Evolutionary conservation across 2,329 filamentous ascomycete genomes (phyloP).

Genomic region (Apiospora arundinis): DNA sequence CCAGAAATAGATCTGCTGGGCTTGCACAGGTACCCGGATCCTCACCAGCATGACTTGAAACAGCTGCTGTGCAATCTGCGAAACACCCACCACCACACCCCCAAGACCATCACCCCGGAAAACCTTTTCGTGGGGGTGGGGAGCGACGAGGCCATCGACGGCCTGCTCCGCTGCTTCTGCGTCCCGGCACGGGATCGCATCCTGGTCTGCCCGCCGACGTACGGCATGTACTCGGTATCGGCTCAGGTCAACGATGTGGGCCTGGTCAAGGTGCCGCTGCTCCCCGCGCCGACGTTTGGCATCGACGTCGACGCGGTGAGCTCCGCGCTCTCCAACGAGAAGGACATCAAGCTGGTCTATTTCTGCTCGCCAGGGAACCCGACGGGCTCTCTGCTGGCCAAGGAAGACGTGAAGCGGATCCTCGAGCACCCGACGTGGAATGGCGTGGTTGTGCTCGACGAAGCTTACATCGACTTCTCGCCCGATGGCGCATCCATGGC

Average conservation of each 20-base stretch:
- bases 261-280: constrained; percentile 85
- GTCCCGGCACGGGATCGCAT: constrained; percentile 86
- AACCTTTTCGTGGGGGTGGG: constrained; percentile 96
- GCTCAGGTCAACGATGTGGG: constrained; percentile 92
- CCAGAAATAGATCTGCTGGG: constrained; percentile 77
- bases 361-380: constrained; percentile 96
- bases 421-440: constrained; percentile 94
- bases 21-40: constrained; percentile 94
- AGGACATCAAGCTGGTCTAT: constrained; percentile 85
- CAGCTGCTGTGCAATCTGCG: constrained; percentile 84
- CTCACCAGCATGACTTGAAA: constrained; percentile 89
- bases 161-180: constrained; percentile 92
- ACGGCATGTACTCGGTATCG: constrained; percentile 97
- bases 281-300: constrained; percentile 73
- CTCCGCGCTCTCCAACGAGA: constrained; percentile 63
- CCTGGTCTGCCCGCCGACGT: constrained; percentile 93
- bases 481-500: constrained; percentile 80
- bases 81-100: constrained; percentile 83
- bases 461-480: constrained; percentile 96
- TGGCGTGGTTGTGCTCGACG: constrained; percentile 86
- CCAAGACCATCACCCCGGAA: constrained; percentile 73
- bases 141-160: constrained; percentile 96
- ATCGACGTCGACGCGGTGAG: constrained; percentile 75
- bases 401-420: constrained; percentile 74
- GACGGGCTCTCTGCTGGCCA: constrained; percentile 79